A percentile compares a stretch with the other conserved stretches of the same genome.
These are phyloP conservation scores for Tolypocladium guangdongense DNA, from an alignment of 2,329 filamentous ascomycete species.

Conservation along the genomic window DNA sequence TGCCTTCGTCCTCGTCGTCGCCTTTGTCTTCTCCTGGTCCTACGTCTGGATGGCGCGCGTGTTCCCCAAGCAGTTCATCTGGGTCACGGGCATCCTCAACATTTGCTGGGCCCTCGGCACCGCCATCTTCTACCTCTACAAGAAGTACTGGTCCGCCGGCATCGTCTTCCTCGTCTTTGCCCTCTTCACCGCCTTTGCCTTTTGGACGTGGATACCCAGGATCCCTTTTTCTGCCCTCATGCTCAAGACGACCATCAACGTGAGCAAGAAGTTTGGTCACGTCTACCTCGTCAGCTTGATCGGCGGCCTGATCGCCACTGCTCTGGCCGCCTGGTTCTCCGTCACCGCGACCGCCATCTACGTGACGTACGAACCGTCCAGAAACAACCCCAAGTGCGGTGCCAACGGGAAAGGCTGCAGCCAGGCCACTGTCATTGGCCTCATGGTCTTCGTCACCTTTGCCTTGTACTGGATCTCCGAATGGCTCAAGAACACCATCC, in stretches of 20 bases:
- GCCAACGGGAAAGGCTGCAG: constrained; percentile 52
- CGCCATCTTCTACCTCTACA: constrained; percentile 72
- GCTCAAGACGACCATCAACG: constrained; percentile 76
- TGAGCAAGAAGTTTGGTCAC: constrained; percentile 74
- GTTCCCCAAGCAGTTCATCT: constrained; percentile 86
- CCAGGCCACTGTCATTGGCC: constrained; percentile 66
- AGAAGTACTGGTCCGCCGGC: constrained; percentile 69
- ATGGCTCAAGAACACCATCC: constrained; percentile 87
- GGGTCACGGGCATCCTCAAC: constrained; percentile 83
- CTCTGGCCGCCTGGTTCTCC: constrained; percentile 74
- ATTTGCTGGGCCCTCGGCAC: constrained; percentile 76
- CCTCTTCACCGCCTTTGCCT: constrained; percentile 26
- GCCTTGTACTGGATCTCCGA: constrained; percentile 91
- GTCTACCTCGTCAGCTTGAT: constrained; percentile 79
- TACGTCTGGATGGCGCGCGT: constrained; percentile 68
- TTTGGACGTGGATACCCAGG: constrained; percentile 78
- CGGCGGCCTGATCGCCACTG: constrained; percentile 65
- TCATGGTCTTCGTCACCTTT: constrained; percentile 82
- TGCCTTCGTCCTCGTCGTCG: constrained; percentile 62
- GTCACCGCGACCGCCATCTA: constrained; percentile 82
- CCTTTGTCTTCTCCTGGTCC: constrained; percentile 61
- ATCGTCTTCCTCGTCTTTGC: constrained; percentile 76
- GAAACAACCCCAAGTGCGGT: constrained; percentile 39
- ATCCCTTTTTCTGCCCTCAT: constrained; percentile 89
- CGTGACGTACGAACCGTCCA: constrained; percentile 62